Base-by-base conservation (phyloP, 257 asterid genomes). In the Anisodus acutangulus region DNA sequence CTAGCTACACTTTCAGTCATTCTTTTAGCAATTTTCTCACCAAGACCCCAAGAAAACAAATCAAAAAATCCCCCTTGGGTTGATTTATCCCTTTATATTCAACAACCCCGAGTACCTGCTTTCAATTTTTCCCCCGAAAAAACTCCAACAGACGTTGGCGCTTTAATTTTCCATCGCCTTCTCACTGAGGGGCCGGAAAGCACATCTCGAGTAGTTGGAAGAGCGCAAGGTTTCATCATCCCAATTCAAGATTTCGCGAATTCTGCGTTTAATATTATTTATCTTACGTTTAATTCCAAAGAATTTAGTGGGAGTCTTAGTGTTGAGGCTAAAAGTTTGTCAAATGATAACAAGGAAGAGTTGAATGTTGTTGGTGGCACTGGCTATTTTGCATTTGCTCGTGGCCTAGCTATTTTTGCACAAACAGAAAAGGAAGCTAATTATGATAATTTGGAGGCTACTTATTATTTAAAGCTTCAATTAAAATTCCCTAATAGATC, bases 301-400 rank as follows among this genome's bases (percentile, higher is more conserved):
- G 86, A 91, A 83, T 87, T 86, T 82, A 86, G 93, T 0, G 98
- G 98, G 4, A 94, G 97, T 54, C 84, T 94, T 12, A 89, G 97
- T 6, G 67, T 95, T 9, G 88, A 88, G 80, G 97, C 97, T 35
- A 92, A 87, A 87, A 92, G 89, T 83, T 70, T 95, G 45, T 88
- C 57, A 0, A 84, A 88, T 49, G 91, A 91, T 49, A 87, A 90
- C 47, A 85, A 74, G 59, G 91, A 90, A 85, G 90, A 90, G 72
- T 85, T 94, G 43, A 81, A 19, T 62, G 95, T 95, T 71, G 94
- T 95, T 39, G 98, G 98, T 19, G 98, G 98, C n/a, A 95, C 98
- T 2, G 98, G 95, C 0, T 90, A 94, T 3, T 95, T 94, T 87
- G 98, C 97, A 17, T 95, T 93, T 89, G 97, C 95, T 68, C 92